Evolutionary conservation across 2,329 filamentous ascomycete species (phyloP), one percentile per base, ranked within the genome.

Genomic region (Fusarium ramigenum): DNA sequence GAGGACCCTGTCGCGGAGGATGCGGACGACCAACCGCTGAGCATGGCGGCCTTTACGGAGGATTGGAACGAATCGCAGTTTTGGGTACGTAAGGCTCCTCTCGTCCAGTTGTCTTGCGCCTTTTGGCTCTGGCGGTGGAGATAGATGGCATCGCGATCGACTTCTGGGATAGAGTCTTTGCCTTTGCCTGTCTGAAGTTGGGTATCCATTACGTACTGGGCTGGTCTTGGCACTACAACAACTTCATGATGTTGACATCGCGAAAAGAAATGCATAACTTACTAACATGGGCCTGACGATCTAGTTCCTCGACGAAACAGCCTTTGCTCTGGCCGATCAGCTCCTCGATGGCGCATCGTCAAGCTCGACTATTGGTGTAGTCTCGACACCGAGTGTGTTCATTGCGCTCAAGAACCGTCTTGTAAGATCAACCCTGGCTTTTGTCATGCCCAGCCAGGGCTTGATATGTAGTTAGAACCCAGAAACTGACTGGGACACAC

Each of bases 61-160:
- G 92, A 96, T 81, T 96, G 93, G 93, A 93, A 95, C 78, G 89
- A 92, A 78, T 92, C 89, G 70, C 93, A 96, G 82, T 96, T 96
- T 78, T 96, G 93, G 93, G 91, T 93, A 85, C 43, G 85, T 79
- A 69, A 66, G 56, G 60, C 37, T 15, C 25, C 28, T 28, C 25
- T 39, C 21, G 44, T 60, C 64, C 64, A 72, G 39, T 73, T 36
- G 60, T 44, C 52, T 66, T 52, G 25, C 56, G 54, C 19, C 32
- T 52, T 58, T 59, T 39, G 49, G 52, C 42, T 43, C 36, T 36
- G 50, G 36, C 43, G 30, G 74, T 76, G 73, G 73, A 68, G 69
- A 73, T 73, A 61, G 69, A 75, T 76, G 59, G 57, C 49, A 75
- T 76, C 69, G 50, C 43, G 61, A 75, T 73, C 60, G 74, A 61